Conservation (phyloP, 148 eudicot species). For the Cornus florida region DNA sequence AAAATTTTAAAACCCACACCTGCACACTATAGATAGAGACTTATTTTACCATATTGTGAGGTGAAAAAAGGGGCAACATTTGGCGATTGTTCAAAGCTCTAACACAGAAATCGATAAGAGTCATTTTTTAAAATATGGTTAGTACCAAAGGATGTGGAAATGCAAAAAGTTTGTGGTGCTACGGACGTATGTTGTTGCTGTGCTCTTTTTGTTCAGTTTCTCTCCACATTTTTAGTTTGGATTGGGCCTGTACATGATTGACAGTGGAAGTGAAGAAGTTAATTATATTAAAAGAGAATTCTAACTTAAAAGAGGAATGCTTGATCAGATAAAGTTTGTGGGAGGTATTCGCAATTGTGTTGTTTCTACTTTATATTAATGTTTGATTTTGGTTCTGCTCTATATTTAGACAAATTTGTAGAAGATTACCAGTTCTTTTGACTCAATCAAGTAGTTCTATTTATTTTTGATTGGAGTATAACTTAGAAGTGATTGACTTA, state of each 20-base stretch:
- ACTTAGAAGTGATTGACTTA: no score
- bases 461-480: background rate
- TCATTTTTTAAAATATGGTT: no score
- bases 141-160: no score
- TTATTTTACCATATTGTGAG: no score
- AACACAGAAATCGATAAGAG: no score
- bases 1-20: no score
- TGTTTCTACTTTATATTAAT: background rate
- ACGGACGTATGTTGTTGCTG: no score
- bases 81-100: no score
- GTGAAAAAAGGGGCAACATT: no score
- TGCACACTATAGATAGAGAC: no score
- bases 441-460: background rate
- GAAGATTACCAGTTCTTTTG: background rate
- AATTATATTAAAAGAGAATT: background rate
- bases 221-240: background rate
- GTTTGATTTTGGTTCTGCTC: background rate
- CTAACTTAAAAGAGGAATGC: background rate
- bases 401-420: background rate
- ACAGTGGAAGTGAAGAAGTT: background rate
- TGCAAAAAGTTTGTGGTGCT: no score
- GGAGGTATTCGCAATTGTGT: background rate
- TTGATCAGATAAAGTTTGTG: background rate
- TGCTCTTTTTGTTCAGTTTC: background rate
- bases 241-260: background rate